phyloP scores from a whole-genome alignment of 148 eudicot genomes.

The Nepenthes mirabilis region DNA sequence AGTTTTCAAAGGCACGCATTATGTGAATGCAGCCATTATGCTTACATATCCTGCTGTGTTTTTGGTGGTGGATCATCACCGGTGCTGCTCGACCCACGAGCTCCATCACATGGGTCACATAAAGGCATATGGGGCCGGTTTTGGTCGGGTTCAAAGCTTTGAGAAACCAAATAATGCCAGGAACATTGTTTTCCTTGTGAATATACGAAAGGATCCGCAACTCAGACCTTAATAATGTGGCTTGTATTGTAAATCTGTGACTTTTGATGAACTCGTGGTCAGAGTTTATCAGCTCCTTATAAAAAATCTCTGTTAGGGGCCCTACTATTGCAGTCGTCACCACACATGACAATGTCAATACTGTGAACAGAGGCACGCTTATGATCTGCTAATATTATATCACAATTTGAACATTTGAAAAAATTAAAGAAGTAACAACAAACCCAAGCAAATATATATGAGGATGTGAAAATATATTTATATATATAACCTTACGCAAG shows the following conservation, averaged over 20 bases:
- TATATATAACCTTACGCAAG: not conserved
- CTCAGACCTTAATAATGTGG: not conserved
- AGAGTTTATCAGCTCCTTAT: not conserved
- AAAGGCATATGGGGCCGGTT: constrained; percentile 1
- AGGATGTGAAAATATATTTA: not conserved
- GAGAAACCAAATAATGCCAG: constrained; percentile 1
- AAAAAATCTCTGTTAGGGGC: constrained; percentile 5
- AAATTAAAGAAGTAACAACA: not conserved
- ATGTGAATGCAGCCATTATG: constrained; percentile 1
- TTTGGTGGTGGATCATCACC: not conserved
- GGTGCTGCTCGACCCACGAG: constrained; percentile 8
- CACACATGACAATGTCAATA: constrained; percentile 4
- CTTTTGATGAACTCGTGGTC: not conserved
- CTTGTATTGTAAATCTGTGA: constrained; percentile 1
- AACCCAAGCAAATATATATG: not conserved
- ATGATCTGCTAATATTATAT: constrained; percentile 5
- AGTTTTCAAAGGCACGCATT: constrained; percentile 3
- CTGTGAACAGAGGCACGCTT: not conserved
- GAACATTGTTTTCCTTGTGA: constrained; percentile 5
- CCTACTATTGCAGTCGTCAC: constrained; percentile 3
- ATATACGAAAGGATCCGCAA: constrained; percentile 8
- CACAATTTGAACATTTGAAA: not conserved
- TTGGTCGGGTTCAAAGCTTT: constrained; percentile 6
- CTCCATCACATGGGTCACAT: constrained; percentile 6
- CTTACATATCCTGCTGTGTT: not conserved